Evolutionary conservation across 805 yeast genomes (phyloP), one percentile per base, ranked within the genome.

Genomic region (Brettanomyces sp.): DNA sequence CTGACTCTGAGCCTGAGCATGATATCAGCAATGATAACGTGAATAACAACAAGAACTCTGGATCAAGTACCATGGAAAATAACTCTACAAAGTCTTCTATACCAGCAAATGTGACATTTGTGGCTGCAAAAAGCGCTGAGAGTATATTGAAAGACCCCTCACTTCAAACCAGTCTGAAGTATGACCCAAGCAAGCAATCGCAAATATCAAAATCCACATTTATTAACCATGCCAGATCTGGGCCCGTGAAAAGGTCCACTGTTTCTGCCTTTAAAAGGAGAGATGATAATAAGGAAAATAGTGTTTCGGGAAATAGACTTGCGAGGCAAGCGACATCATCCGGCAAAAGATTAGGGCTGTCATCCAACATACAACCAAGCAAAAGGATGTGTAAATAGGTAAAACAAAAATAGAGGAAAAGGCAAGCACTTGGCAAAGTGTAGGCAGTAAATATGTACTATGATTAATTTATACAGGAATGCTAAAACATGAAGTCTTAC

Each of bases 171-270:
- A 68, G 67, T 2, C 63, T 69, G 43, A 59, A 72, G n/a, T 79
- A 72, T 52, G 73, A 81, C 42, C 79, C 85, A 0, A 76, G 73
- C 44, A 77, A 72, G 50, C 76, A 79, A 56, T 76, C 74, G 45
- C 77, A 77, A 5, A 74, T 72, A 12, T 73, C 70, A 51, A 74
- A 79, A 45, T 80, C 83, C 1, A 42, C 47, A 7, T 52, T 54
- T 0, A 67, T 82, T 12, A 89, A 85, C 59, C 91, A 82, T 41
- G 70, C 73, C 1, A 79, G 75, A 47, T 83, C 90, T 0, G 75
- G 78, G 3, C 89, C 85, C 3, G 67, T 84, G 3, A 76, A 75
- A 47, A 64, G 80, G 47, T 36, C 67, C 3, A 50, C 56, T 13
- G 18, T 40, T 14, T 51, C 54, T 1, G 34, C 42, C 18, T 36